These are phyloP conservation scores for Tetrapisispora namnaoensis DNA, from an alignment of 805 yeast species.

Conservation along the genomic window DNA sequence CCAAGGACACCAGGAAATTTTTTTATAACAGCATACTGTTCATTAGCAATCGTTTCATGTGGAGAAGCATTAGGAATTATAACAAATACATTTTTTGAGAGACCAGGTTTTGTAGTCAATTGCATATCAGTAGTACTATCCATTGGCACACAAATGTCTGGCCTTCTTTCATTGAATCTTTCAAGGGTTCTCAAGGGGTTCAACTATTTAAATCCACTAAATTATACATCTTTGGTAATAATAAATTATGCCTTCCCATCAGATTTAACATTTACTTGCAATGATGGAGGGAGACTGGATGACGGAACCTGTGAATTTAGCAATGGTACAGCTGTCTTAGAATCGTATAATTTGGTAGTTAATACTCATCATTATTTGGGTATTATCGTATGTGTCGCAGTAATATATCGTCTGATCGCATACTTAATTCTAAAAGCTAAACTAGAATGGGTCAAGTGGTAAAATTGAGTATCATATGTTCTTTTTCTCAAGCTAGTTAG, in stretches of 20 bases:
- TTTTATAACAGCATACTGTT: slow-evolving; percentile 50
- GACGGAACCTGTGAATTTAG: slow-evolving; percentile 37
- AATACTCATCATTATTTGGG: slow-evolving; percentile 33
- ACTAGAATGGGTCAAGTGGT: slow-evolving; percentile 24
- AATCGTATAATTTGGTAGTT: slow-evolving; percentile 37
- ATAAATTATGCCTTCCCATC: slow-evolving; percentile 50
- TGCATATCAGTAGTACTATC: slow-evolving; percentile 56
- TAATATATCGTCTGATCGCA: slow-evolving; percentile 20
- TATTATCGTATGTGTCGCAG: slow-evolving; percentile 21
- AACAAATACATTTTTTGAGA: slow-evolving; percentile 61
- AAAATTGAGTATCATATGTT: too few species aligned
- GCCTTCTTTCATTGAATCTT: slow-evolving; percentile 72
- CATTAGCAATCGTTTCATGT: slow-evolving; percentile 49
- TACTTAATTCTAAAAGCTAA: slow-evolving; percentile 19
- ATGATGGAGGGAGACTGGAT: slow-evolving; percentile 28
- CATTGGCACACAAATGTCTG: slow-evolving; percentile 75
- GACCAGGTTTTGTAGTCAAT: slow-evolving; percentile 74
- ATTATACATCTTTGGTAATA: slow-evolving; percentile 54
- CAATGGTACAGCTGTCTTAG: slow-evolving; percentile 48
- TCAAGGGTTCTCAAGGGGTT: slow-evolving; percentile 56
- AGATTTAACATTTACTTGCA: slow-evolving; percentile 44
- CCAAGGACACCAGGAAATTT: slow-evolving; percentile 59
- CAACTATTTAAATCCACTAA: slow-evolving; percentile 70
- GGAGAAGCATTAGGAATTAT: slow-evolving; percentile 83
- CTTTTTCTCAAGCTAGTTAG: too few species aligned